Evolutionary conservation across 1,139 yeast genomes (phyloP), one percentile per base, ranked within the genome.

Genomic region (Entelexis sorbosivorans): DNA sequence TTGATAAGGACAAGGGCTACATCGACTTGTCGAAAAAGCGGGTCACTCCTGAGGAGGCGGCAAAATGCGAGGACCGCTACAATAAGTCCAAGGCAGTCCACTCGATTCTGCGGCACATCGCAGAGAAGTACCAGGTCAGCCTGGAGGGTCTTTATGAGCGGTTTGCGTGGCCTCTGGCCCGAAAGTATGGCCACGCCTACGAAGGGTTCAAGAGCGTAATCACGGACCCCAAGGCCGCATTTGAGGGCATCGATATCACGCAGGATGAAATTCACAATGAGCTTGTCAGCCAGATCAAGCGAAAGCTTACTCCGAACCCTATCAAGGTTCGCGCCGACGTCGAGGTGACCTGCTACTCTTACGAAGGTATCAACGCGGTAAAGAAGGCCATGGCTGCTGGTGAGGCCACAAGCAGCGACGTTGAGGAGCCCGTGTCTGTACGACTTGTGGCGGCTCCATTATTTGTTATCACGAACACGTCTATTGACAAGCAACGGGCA

Each of bases 301-400:
- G 95, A 69, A 83, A 96, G 70, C 78, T 91, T 68, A 91, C 98
- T 42, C 98, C 98, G 55, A 96, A 91, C 73, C 96, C 97, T 39
- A 88, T 88, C 63, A 93, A 91, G 73, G 84, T 93, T 65, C 84
- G 98, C 70, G 96, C 98, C 28, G 98, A 91, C 68, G 85, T 91
- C 52, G 97, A 91, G 69, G 97, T 91, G 39, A 88, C 96, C 34
- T 91, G 98, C 69, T 91, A 89, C 73, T 78, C 93, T 59, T 91
- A 91, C 69, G 97, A 91, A 68, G 99, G 99, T 68, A 88, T 91
- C 61, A 96, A 89, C 67, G 98, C 98, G 59, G 89, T 91, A 65
- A 89, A 89, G 71, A 76, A 75, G 56, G 95, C 98, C 32, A 77
- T 91, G 61, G 74, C 77, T 60, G 83, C 89, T 26, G 98, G 96